phyloP scores from a whole-genome alignment of 2,329 filamentous ascomycete genomes.

The Diplodia scrobiculata region DNA sequence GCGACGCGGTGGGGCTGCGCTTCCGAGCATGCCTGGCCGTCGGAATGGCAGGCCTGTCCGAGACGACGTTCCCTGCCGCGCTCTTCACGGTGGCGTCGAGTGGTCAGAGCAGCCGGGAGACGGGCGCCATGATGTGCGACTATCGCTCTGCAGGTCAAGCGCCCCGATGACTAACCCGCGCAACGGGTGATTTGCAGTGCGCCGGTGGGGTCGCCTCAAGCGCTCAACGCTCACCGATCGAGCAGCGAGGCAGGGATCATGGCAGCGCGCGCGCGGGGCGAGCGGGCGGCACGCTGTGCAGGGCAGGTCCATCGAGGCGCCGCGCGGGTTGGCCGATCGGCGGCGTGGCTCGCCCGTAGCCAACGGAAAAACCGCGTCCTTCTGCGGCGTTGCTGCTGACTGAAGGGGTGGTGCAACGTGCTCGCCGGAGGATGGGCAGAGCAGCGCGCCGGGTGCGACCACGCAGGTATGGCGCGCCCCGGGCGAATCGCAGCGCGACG shows the following conservation, averaged over 20 bases:
- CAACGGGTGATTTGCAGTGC: constrained; percentile 29
- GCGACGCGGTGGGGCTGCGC: constrained; percentile 25
- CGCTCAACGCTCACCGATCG: constrained; percentile 27
- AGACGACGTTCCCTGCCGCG: constrained; percentile 23
- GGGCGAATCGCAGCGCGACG: constrained; percentile 26
- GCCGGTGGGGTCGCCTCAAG: constrained; percentile 23
- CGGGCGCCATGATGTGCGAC: constrained; percentile 28
- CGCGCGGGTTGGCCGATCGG: constrained; percentile 20
- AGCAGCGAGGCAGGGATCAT: constrained; percentile 22
- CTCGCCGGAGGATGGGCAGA: constrained; percentile 26
- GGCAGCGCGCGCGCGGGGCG: constrained; percentile 22
- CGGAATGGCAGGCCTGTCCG: constrained; percentile 26
- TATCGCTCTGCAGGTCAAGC: constrained; percentile 25
- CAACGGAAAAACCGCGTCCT: constrained; percentile 27
- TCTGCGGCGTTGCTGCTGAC: constrained; percentile 18
- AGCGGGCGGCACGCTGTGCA: constrained; percentile 26
- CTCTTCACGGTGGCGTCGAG: constrained; percentile 25
- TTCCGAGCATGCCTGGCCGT: constrained; percentile 27
- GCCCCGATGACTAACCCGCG: constrained; percentile 28
- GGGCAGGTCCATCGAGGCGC: constrained; percentile 22
- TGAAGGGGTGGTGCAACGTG: constrained; percentile 26
- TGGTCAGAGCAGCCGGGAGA: constrained; percentile 29
- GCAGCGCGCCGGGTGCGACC: constrained; percentile 20
- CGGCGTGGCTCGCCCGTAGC: constrained; percentile 27
- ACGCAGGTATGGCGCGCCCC: constrained; percentile 17